Percentiles rank a stretch among this genome's conserved stretches.
Conservation (phyloP, 192 early-diverging fungal genomes). For the Chytriomyces confervae region DNA sequence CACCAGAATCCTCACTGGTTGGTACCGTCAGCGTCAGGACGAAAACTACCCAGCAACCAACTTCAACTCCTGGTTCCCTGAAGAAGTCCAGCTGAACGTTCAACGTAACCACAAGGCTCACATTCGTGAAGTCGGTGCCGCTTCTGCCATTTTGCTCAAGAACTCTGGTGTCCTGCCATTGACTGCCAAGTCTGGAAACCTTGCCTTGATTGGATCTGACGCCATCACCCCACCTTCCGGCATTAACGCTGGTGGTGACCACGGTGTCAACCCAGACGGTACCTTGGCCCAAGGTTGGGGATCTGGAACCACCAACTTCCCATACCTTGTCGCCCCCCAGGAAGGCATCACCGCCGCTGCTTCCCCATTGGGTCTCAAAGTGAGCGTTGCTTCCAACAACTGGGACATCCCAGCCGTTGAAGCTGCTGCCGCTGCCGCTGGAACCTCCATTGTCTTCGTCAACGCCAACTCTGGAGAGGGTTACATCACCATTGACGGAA, state of each 20-base stretch:
- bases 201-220: slow-evolving; percentile 54
- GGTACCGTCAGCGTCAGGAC: slow-evolving; percentile 45
- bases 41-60: slow-evolving; percentile 46
- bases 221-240: slow-evolving; percentile 34
- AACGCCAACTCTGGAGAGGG: slow-evolving; percentile 50
- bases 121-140: slow-evolving; percentile 56
- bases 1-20: slow-evolving; percentile 55
- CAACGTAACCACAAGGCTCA: slow-evolving; percentile 46
- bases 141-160: slow-evolving; percentile 55
- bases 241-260: not conserved
- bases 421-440: slow-evolving; percentile 32
- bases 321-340: slow-evolving; percentile 50
- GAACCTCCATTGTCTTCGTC: slow-evolving; percentile 32
- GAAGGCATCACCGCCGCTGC: slow-evolving; percentile 38
- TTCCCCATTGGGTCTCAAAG: not conserved
- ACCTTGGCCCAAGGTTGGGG: slow-evolving; percentile 58
- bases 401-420: slow-evolving; percentile 18
- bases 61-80: slow-evolving; percentile 44
- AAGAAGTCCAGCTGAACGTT: slow-evolving; percentile 39
- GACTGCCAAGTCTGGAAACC: not conserved
- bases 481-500: slow-evolving; percentile 60
- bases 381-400: slow-evolving; percentile 19
- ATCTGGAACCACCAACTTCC: slow-evolving; percentile 55
- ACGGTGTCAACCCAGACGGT: slow-evolving; percentile 40
- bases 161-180: slow-evolving; percentile 52